phyloP scores from a whole-genome alignment of 1,284 basidiomycete genomes.

The Apiotrichum veenhuisii region DNA sequence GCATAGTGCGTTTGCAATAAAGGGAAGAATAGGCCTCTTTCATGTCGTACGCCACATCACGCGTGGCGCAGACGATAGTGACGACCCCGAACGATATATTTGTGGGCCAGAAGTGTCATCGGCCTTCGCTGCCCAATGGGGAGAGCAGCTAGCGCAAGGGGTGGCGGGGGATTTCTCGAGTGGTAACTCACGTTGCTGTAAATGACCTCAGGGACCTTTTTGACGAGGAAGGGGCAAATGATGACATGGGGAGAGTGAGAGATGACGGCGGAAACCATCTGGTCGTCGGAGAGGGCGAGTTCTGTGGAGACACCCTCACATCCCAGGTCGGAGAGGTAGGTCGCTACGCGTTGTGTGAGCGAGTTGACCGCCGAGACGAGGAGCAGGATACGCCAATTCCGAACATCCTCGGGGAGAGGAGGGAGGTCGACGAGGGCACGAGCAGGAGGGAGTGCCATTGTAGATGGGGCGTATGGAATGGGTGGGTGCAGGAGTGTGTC shows the following conservation, averaged over 20 bases:
- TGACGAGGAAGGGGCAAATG: slow-evolving; percentile 52
- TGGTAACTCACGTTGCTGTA: slow-evolving; percentile 40
- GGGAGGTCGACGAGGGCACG: slow-evolving; percentile 21
- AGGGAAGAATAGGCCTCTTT: neutral
- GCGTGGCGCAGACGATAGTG: too few relatives aligned
- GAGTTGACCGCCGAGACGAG: slow-evolving; percentile 53
- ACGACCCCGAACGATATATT: too few relatives aligned
- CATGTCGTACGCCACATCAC: too few relatives aligned
- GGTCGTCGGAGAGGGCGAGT: slow-evolving; percentile 46
- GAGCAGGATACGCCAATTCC: slow-evolving; percentile 45
- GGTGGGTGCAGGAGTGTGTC: neutral
- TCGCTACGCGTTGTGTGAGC: slow-evolving; percentile 47
- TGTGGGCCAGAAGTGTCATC: too few relatives aligned
- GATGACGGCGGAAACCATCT: slow-evolving; percentile 49
- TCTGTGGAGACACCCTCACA: slow-evolving; percentile 48
- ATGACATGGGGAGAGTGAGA: slow-evolving; percentile 49
- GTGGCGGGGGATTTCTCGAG: neutral
- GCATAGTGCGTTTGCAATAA: neutral
- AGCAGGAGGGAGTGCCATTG: slow-evolving; percentile 15
- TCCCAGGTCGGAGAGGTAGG: slow-evolving; percentile 44
- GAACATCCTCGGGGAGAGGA: slow-evolving; percentile 20
- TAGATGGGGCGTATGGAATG: neutral
- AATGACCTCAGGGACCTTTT: slow-evolving; percentile 49
- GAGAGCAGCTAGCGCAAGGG: too few relatives aligned
- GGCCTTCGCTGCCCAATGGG: too few relatives aligned